A percentile compares a stretch with the other conserved stretches of the same genome.
Evolutionary conservation across 2,329 filamentous ascomycete genomes (phyloP).

Genomic region (Rutstroemia sp.): DNA sequence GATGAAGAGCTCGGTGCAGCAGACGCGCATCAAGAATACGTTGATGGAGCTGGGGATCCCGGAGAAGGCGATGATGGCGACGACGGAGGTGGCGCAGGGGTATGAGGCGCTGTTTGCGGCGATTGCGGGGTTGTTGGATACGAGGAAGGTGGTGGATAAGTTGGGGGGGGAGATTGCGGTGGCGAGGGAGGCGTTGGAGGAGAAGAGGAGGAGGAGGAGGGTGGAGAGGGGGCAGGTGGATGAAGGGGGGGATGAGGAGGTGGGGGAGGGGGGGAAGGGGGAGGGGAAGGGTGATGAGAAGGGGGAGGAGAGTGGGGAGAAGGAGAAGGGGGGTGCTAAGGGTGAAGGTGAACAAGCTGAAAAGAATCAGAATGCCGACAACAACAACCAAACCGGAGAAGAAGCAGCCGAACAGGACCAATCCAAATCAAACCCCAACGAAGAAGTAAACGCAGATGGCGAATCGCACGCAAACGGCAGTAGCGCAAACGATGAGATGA

Average conservation of each 20-base stretch:
- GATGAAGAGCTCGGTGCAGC: slow-evolving; percentile 70
- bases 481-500: slow-evolving; percentile 35
- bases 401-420: background rate
- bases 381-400: background rate
- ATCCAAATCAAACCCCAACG: background rate
- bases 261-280: too few species aligned
- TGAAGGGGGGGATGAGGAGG: too few species aligned
- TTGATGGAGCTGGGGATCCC: slow-evolving; percentile 67
- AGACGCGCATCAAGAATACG: slow-evolving; percentile 65
- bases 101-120: slow-evolving; percentile 65
- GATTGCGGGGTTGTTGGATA: slow-evolving; percentile 63
- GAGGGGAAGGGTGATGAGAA: slow-evolving; percentile 31
- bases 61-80: slow-evolving; percentile 62
- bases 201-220: too few species aligned
- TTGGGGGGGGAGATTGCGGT: slow-evolving; percentile 63
- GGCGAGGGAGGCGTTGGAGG: slow-evolving; percentile 32
- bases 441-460: slow-evolving; percentile 9
- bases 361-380: too few species aligned
- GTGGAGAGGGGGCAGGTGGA: too few species aligned
- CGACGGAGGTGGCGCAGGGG: slow-evolving; percentile 59
- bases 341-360: slow-evolving; percentile 41
- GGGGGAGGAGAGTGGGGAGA: slow-evolving; percentile 36
- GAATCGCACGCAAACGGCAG: slow-evolving; percentile 14
- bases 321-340: slow-evolving; percentile 18
- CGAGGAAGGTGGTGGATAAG: slow-evolving; percentile 69